Conservation (phyloP, 1,284 basidiomycete species). For the Ganoderma meredithae region DNA sequence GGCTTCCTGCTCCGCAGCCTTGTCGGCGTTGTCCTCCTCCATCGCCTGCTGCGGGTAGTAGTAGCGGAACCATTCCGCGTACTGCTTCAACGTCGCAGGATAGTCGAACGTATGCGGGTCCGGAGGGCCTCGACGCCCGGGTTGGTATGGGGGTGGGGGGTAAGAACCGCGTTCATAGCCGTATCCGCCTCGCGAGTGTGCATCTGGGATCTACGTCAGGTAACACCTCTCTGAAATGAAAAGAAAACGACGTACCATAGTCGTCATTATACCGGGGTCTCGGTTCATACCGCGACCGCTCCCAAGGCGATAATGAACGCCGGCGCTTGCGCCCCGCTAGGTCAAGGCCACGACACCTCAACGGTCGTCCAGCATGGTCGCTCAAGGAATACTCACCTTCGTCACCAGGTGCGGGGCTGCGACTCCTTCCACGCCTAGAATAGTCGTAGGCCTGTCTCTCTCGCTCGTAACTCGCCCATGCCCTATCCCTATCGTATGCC, state of each 20-base stretch:
- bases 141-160: slow-evolving; percentile 47
- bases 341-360: slow-evolving; percentile 26
- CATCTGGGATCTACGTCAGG: slow-evolving; percentile 50
- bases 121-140: slow-evolving; percentile 65
- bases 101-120: slow-evolving; percentile 88
- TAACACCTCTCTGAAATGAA: neutral
- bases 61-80: slow-evolving; percentile 90
- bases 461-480: slow-evolving; percentile 69
- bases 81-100: slow-evolving; percentile 83
- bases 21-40: slow-evolving; percentile 83
- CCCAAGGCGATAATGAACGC: slow-evolving; percentile 86
- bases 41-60: slow-evolving; percentile 78
- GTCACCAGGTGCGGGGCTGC: slow-evolving; percentile 68
- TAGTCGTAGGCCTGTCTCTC: slow-evolving; percentile 69
- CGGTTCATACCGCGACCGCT: slow-evolving; percentile 80
- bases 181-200: slow-evolving; percentile 68
- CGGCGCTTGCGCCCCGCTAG: slow-evolving; percentile 78
- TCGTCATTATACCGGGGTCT: slow-evolving; percentile 82
- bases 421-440: slow-evolving; percentile 71
- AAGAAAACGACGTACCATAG: slow-evolving; percentile 61
- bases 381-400: slow-evolving; percentile 61
- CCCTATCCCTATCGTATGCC: slow-evolving; percentile 72
- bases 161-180: slow-evolving; percentile 64
- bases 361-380: slow-evolving; percentile 7
- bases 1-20: slow-evolving; percentile 81